These are phyloP conservation scores for Dalbergia oliveri DNA, from an alignment of 306 rosid species.

Conservation along the genomic window DNA sequence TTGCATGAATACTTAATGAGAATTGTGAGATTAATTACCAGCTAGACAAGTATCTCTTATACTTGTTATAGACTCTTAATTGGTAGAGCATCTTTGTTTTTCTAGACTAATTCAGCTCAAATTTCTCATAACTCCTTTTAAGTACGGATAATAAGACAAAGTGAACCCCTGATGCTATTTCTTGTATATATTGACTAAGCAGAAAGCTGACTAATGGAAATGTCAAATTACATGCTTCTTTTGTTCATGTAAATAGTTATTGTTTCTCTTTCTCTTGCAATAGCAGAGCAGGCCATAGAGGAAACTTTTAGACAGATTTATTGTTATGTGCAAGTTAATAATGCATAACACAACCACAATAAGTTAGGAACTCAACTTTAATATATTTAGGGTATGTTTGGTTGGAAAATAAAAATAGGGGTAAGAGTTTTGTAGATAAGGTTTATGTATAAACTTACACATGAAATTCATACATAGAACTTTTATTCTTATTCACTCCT, in stretches of 20 bases:
- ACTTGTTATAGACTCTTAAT: too few relatives aligned
- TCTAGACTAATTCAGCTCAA: too few relatives aligned
- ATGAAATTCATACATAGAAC: too few relatives aligned
- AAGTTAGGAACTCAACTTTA: not conserved
- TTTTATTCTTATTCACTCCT: too few relatives aligned
- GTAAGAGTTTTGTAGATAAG: too few relatives aligned
- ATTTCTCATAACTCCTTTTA: too few relatives aligned
- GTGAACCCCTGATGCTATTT: not conserved
- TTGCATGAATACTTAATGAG: not conserved
- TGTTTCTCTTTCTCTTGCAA: not conserved
- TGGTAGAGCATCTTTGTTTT: too few relatives aligned
- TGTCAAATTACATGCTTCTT: not conserved
- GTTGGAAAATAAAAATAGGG: too few relatives aligned
- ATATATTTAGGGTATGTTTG: not conserved
- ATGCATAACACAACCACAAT: not conserved
- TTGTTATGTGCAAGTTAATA: too few relatives aligned
- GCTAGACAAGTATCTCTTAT: not conserved
- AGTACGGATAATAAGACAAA: not conserved
- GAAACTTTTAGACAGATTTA: too few relatives aligned
- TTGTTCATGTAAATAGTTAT: not conserved
- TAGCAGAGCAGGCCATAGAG: too few relatives aligned
- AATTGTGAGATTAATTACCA: not conserved
- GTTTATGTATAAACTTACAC: too few relatives aligned
- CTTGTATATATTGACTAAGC: not conserved
- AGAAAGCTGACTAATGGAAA: not conserved